Conservation (phyloP, 2,329 filamentous ascomycete species). For the Colletotrichum truncatum region DNA sequence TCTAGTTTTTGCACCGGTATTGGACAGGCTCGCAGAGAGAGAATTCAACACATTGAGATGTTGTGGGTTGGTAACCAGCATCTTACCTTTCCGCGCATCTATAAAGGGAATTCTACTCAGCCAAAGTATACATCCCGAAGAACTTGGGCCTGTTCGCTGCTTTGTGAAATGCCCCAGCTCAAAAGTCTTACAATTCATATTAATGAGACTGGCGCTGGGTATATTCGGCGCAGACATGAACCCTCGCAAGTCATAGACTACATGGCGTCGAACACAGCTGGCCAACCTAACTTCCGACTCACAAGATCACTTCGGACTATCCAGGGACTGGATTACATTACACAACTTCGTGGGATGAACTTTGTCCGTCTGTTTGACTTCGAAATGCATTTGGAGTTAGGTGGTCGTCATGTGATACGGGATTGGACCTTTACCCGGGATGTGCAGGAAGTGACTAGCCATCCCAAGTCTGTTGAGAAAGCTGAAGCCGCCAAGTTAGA, state of each 20-base stretch:
- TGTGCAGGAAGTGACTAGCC: conserved; percentile 36
- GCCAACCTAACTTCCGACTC: conserved; percentile 50
- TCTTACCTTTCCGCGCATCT: conserved; percentile 32
- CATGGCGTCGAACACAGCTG: conserved; percentile 38
- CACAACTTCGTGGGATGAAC: conserved; percentile 52
- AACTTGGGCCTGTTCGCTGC: conserved; percentile 43
- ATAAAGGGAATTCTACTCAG: neutral
- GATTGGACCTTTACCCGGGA: conserved; percentile 46
- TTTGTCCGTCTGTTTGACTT: conserved; percentile 53
- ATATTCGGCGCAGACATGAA: conserved; percentile 50
- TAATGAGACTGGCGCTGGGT: conserved; percentile 42
- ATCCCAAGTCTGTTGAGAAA: conserved; percentile 32
- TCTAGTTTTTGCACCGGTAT: conserved; percentile 56
- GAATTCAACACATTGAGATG: conserved; percentile 55
- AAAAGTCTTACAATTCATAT: conserved; percentile 51
- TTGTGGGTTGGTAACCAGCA: conserved; percentile 50
- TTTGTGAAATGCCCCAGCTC: conserved; percentile 48
- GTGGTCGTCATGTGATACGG: conserved; percentile 31
- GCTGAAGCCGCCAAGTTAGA: conserved; percentile 32
- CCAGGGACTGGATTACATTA: conserved; percentile 55
- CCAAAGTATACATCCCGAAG: conserved; percentile 46
- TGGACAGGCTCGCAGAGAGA: conserved; percentile 45
- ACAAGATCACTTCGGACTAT: conserved; percentile 48
- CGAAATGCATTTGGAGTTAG: conserved; percentile 28
- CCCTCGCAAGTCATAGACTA: conserved; percentile 28